Evolutionary conservation across 345 rosid species (phyloP).

Genomic region (Citrus inodora): DNA sequence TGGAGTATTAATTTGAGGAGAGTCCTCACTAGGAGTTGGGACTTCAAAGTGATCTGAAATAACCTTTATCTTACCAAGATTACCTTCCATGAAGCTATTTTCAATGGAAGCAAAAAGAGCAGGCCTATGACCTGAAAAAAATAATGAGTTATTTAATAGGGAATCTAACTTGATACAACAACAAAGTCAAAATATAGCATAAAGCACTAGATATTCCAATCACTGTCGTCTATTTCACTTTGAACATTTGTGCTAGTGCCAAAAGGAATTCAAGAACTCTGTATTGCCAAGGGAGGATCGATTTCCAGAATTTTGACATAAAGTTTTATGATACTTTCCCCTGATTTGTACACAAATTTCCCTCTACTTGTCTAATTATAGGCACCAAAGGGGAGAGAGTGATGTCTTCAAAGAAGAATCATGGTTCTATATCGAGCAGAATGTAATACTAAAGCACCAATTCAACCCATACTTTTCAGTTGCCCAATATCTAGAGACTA

Average conservation of each 20-base stretch:
- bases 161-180: background rate
- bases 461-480: background rate
- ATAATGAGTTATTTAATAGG: background rate
- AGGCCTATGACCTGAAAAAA: slow-evolving; percentile 7
- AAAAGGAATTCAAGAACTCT: background rate
- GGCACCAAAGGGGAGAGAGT: background rate
- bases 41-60: slow-evolving; percentile 68
- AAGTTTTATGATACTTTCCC: background rate
- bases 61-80: slow-evolving; percentile 57
- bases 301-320: background rate
- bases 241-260: background rate
- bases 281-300: background rate
- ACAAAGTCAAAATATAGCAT: background rate
- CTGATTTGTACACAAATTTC: background rate
- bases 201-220: background rate
- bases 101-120: slow-evolving; percentile 8
- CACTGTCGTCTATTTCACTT: background rate
- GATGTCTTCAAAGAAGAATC: background rate
- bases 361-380: background rate
- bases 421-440: background rate
- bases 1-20: slow-evolving; percentile 33
- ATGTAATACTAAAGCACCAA: background rate
- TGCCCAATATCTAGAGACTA: background rate
- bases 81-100: slow-evolving; percentile 67
- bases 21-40: slow-evolving; percentile 34